Percentiles rank a stretch among this genome's conserved stretches.
These are phyloP conservation scores for Eucalyptus marginata DNA, from an alignment of 345 rosid species.

Conservation along the genomic window DNA sequence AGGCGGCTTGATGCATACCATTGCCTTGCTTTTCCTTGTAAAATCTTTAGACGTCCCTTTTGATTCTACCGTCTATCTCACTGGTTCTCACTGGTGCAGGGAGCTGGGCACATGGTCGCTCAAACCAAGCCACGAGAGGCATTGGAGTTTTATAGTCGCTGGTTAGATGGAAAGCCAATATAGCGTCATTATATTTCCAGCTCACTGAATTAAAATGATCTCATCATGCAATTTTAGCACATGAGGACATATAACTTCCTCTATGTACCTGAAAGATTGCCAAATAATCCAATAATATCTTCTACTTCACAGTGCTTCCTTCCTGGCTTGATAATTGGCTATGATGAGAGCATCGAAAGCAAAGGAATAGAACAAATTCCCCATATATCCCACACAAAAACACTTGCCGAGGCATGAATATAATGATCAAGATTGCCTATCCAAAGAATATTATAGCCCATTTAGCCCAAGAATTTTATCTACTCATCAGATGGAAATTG, in stretches of 20 bases:
- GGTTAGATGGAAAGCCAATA: constrained; percentile 26
- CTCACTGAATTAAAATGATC: background rate
- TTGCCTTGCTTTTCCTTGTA: background rate
- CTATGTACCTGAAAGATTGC: background rate
- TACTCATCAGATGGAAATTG: background rate
- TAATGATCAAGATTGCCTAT: background rate
- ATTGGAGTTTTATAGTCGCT: constrained; percentile 21
- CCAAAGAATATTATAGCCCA: background rate
- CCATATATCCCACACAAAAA: background rate
- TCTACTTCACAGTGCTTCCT: background rate
- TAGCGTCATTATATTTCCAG: background rate
- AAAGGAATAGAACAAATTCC: background rate
- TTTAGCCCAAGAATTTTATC: background rate
- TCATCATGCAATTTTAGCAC: background rate
- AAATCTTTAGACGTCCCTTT: background rate
- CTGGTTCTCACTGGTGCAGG: constrained; percentile 14
- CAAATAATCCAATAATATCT: background rate
- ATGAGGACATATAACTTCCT: background rate
- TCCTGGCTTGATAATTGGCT: background rate
- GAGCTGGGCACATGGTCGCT: constrained; percentile 57
- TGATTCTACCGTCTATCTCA: background rate
- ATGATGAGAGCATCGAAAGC: background rate
- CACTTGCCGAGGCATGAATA: background rate
- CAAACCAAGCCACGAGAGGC: constrained; percentile 49
- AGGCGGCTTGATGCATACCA: background rate